Conservation (phyloP, 148 eudicot species). For the Chenopodium album region DNA sequence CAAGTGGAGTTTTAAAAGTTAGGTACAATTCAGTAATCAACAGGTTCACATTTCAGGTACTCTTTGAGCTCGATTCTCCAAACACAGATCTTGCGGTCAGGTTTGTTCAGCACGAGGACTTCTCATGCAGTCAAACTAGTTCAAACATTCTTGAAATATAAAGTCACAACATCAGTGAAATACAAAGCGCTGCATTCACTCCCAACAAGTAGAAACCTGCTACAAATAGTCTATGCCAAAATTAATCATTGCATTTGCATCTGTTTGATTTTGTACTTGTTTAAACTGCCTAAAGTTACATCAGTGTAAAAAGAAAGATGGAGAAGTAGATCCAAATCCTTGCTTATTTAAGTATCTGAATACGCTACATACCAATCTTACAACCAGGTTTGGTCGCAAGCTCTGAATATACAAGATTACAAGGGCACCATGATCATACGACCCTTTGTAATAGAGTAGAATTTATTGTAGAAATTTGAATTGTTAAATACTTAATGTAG, state of each 20-base stretch:
- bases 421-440: not conserved
- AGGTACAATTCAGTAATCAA: not conserved
- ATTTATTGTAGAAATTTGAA: not conserved
- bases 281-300: not conserved
- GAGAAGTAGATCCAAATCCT: not conserved
- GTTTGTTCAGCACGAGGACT: constrained; percentile 57
- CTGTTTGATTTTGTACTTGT: not conserved
- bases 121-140: constrained; percentile 48
- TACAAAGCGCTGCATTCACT: not conserved
- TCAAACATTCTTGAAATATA: constrained; percentile 34
- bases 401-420: not conserved
- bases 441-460: not conserved
- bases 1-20: not conserved
- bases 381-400: not conserved
- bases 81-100: constrained; percentile 51
- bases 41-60: constrained; percentile 39
- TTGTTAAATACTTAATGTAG: too few species aligned
- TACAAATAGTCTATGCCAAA: not conserved
- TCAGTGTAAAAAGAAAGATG: too few species aligned
- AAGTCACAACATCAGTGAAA: constrained; percentile 4
- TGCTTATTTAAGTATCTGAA: not conserved
- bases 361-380: not conserved
- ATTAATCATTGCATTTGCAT: not conserved
- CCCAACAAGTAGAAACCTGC: not conserved
- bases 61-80: constrained; percentile 70